Evolutionary conservation across 495 filamentous ascomycete species (phyloP), one percentile per base, ranked within the genome.

Genomic region (Aspergillus avenaceus): DNA sequence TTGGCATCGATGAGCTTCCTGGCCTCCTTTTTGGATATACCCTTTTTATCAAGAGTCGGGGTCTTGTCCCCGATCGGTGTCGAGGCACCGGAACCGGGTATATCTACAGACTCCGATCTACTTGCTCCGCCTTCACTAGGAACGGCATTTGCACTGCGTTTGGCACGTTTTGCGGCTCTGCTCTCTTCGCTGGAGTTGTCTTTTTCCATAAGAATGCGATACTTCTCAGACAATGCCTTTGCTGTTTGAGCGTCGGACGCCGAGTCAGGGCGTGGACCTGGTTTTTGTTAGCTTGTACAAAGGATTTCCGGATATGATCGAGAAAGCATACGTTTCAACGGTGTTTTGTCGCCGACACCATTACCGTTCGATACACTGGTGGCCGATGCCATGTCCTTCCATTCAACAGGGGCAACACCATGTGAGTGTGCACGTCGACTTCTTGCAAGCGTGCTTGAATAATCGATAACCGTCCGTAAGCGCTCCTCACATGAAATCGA

Each of bases 401-500:
- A 90, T 43, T 87, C 86, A 21, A 64, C 58, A 16, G 87, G 87
- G 2, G 90, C 75, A 6, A 81, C 64, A 3, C 88, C 90, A 65
- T 89, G 79, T 11, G 88, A 83, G n/a, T 82, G 84, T 29, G 71
- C 78, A 57, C 83, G 82, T 47, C 90, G 81, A 44, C 76, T 83
- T 50, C 72, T 77, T 14, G 87, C 74, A 7, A 91, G 65, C 12
- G 67, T 76, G 41, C 80, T 77, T 5, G 85, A 81, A 59, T 93
- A 88, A 55, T 89, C 84, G 19, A 93, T 49, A 11, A 93, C 63
- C 3, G 78, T 76, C 32, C 84, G 71, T 22, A 95, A 31, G 19
- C 86, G 78, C 58, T 90, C 84, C 50, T 89, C 84, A 28, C 85
- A 80, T 6, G 85, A 84, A 25, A 93, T 76, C 8, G 87, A 91